Conservation (phyloP, 768 basidiomycete genomes). For the Lentinus brumalis region DNA sequence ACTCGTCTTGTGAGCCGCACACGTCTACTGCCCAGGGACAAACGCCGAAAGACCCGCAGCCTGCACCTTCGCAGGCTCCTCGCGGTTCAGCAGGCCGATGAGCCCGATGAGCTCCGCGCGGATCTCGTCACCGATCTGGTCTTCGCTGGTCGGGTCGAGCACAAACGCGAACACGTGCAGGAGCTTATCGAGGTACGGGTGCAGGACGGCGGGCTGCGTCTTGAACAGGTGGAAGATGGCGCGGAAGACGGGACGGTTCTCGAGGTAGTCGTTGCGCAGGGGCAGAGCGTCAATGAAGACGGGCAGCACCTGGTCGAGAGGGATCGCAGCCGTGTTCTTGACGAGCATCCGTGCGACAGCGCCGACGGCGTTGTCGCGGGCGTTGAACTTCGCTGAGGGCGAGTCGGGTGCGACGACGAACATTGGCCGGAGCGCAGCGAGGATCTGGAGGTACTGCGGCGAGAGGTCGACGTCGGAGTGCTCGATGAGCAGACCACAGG, state of each 20-base stretch:
- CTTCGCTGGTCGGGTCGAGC: conserved; percentile 70
- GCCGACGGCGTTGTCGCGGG: conserved; percentile 96
- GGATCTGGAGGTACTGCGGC: conserved; percentile 76
- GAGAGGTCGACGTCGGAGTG: conserved; percentile 82
- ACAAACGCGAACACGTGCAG: conserved; percentile 81
- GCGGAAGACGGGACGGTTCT: conserved; percentile 88
- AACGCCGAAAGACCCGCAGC: conserved; percentile 69
- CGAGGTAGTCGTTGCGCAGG: conserved; percentile 83
- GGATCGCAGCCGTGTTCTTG: conserved; percentile 76
- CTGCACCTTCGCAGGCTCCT: conserved; percentile 78
- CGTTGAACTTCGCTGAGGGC: conserved; percentile 70
- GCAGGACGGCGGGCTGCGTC: conserved; percentile 67
- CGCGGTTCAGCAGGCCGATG: conserved; percentile 67
- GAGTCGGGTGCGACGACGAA: conserved; percentile 70
- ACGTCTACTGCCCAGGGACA: conserved; percentile 34
- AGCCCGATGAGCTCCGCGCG: conserved; percentile 76
- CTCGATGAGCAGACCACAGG: conserved; percentile 88
- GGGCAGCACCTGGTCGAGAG: conserved; percentile 89
- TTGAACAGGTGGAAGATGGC: conserved; percentile 88
- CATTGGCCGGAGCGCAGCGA: conserved; percentile 77
- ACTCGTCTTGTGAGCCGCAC: not conserved
- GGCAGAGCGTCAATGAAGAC: conserved; percentile 82
- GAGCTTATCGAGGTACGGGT: conserved; percentile 76
- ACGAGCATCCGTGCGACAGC: conserved; percentile 87
- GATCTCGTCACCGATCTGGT: conserved; percentile 82